Evolutionary conservation across 2,329 filamentous ascomycete species (phyloP).

Genomic region (Rosellinia necatrix): DNA sequence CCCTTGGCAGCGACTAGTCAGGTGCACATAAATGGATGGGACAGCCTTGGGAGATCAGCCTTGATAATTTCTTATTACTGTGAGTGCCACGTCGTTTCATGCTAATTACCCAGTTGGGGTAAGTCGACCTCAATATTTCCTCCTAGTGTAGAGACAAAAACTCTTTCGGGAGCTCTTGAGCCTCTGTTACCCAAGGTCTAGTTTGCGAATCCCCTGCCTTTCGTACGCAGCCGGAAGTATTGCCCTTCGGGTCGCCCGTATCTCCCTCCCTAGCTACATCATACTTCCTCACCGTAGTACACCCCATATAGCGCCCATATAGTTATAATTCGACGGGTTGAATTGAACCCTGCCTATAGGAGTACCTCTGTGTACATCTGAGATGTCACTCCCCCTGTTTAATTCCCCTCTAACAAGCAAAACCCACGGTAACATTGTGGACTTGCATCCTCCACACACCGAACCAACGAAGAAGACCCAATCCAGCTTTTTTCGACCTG

Average conservation of each 20-base stretch:
- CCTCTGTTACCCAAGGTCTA: constrained; percentile 3
- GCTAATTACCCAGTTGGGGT: constrained; percentile 19
- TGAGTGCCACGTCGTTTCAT: constrained; percentile 26
- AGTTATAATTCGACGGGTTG: constrained; percentile 29
- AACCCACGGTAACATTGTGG: constrained; percentile 39
- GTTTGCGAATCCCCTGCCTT: not conserved
- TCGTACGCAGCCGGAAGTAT: constrained; percentile 15
- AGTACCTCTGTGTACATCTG: constrained; percentile 31
- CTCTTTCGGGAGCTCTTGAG: constrained; percentile 1
- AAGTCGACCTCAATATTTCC: constrained; percentile 16
- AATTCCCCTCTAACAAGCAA: constrained; percentile 35
- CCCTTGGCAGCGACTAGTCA: constrained; percentile 20
- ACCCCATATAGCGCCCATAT: no score
- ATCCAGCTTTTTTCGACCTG: constrained; percentile 37
- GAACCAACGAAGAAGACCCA: constrained; percentile 31
- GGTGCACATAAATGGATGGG: constrained; percentile 5
- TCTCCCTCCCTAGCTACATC: constrained; percentile 27
- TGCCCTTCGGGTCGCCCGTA: constrained; percentile 27
- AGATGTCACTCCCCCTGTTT: constrained; percentile 31
- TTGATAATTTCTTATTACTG: constrained; percentile 26
- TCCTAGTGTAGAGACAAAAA: not conserved
- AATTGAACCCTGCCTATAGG: constrained; percentile 28
- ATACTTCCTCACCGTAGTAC: no score
- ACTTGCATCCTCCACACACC: constrained; percentile 37
- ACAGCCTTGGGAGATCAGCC: constrained; percentile 28